Evolutionary conservation across 805 yeast species (phyloP), one percentile per base, ranked within the genome.

Genomic region (Jamesozyma jinghongensis): DNA sequence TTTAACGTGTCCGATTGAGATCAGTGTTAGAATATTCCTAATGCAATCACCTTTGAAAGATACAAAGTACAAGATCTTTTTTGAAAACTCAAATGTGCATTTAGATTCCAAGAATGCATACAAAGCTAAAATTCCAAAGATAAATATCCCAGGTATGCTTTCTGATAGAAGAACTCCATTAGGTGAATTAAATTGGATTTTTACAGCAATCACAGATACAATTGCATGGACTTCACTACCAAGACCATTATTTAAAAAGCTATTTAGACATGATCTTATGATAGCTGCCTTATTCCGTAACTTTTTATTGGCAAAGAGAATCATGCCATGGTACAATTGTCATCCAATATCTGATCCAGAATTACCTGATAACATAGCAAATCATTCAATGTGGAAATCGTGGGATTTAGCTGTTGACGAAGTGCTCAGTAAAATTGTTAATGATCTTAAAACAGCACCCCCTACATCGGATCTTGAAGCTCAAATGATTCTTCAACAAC

Each of bases 361-460:
- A 8, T 66, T 92, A 30, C 97, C 98, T 0, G 92, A 86, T 40
- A 67, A 77, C 12, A 75, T 80, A 5, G 77, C 84, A 36, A 74
- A 75, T 46, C 97, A 92, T 57, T 78, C 94, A 4, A 80, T 92
- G 85, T 92, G 98, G 98, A 92, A 86, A 44, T 81, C 96, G 0
- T 92, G 98, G 97, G 97, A 92, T 56, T 68, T 92, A 47, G 97
- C 98, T 0, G 81, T 92, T 32, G 97, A 92, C 58, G 97, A 92
- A 56, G 94, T 94, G 3, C 66, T 92, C 34, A 76, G 85, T 2
- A 87, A 82, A 52, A 61, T 82, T 32, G 69, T 82, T 39, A 73
- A 73, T 38, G 64, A 59, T 34, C 34, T 67, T 31, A 62, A 61
- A 35, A 64, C 61, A 42, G 52, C 60, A 19, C 62, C 63, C 5